A percentile compares a stretch with the other conserved stretches of the same genome.
phyloP scores from a whole-genome alignment of 2,329 filamentous ascomycete species.

The Aspergillus candidus region DNA sequence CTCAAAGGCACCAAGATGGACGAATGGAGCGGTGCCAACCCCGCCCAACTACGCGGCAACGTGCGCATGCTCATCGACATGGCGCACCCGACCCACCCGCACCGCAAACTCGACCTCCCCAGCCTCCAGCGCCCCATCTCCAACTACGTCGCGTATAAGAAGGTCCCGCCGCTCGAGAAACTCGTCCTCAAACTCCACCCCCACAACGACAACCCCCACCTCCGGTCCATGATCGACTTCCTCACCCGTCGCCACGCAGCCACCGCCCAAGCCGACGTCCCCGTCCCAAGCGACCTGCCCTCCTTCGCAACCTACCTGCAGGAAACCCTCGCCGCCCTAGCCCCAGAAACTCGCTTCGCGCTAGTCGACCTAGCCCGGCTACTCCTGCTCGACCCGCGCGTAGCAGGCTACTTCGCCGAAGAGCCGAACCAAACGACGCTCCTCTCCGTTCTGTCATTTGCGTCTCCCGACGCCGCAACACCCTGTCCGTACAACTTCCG shows the following conservation, averaged over 20 bases:
- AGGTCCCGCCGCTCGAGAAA: conserved; percentile 76
- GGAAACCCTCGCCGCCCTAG: conserved; percentile 50
- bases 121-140: conserved; percentile 59
- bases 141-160: conserved; percentile 68
- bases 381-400: conserved; percentile 67
- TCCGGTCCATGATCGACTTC: conserved; percentile 64
- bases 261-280: conserved; percentile 55
- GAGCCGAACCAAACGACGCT: conserved; percentile 62
- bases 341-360: conserved; percentile 65
- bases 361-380: conserved; percentile 79
- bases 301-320: conserved; percentile 59
- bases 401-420: conserved; percentile 77
- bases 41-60: conserved; percentile 61
- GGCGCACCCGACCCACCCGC: conserved; percentile 69
- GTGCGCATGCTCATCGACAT: conserved; percentile 68
- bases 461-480: conserved; percentile 40
- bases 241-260: conserved; percentile 49
- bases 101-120: conserved; percentile 64
- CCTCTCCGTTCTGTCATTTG: conserved; percentile 46
- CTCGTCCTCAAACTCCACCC: conserved; percentile 70
- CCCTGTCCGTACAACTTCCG: conserved; percentile 72
- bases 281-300: conserved; percentile 65
- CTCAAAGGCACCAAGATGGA: conserved; percentile 68
- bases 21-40: conserved; percentile 74
- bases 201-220: conserved; percentile 50